Base-by-base conservation (phyloP, 176 grass and related monocot species). In the Phragmites australis region DNA sequence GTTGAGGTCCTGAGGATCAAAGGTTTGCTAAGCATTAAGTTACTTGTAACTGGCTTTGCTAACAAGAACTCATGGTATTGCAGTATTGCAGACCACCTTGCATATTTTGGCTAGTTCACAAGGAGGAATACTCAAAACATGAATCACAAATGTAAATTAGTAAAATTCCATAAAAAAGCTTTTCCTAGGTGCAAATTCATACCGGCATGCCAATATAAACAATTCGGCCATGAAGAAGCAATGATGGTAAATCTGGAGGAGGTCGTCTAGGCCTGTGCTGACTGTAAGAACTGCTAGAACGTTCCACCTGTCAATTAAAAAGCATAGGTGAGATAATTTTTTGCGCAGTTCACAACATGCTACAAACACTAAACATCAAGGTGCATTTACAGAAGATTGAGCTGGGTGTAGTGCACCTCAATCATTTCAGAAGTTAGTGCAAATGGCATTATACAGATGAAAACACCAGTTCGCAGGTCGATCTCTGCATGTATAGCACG, bases 161-260 rank as follows among this genome's bases (percentile, higher is more conserved):
- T 32, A 58, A 53, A 48, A 48, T 23, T 22, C 7, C n/a, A 31
- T 23, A 37, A 45, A 85, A 51, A 88, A 50, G 26, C 16, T 40
- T 2, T 39, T 22, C 11, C 7, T 70, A 75, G 56, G 46, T 19
- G 32, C 12, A 65, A 72, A 85, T 71, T 83, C 94, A 85, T 88
- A 98, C 95, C 39, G 95, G 92, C 90, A 98, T 92, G 75, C 86
- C 85, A 83, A 98, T 83, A 68, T 89, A 94, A 48, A 98, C 81
- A 59, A 94, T 85, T 26, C 95, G 86, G 0, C 85, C 88, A 86
- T 85, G 76, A 56, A 98, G 88, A 85, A 98, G 95, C 81, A 89
- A 61, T 25, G 95, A 98, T 62, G 92, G 92, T 57, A 89, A 54
- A 93, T 98, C 92, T 50, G 92, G 90, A 21, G 90, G 95, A 71